Evolutionary conservation across 148 eudicot species (phyloP), one percentile per base, ranked within the genome.

Genomic region (Rhododendron henanense): DNA sequence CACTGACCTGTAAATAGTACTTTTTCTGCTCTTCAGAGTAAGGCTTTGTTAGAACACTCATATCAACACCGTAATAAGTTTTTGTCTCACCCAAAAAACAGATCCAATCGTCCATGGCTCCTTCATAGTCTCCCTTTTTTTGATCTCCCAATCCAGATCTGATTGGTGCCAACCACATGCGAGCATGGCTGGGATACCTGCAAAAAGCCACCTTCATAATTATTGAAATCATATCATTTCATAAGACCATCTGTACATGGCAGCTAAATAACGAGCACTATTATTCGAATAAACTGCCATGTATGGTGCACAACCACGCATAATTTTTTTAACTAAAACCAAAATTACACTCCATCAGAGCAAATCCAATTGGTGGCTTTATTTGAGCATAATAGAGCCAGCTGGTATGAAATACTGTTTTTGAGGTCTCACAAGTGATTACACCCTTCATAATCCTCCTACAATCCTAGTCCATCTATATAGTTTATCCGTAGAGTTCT

Each of bases 121-220:
- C 95, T 81, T 95, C 93, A 87, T 82, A 97, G 88, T 97, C 96
- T 59, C 83, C 85, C 95, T 84, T 89, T 88, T 93, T 97, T 85
- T 93, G 93, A 88, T 95, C 96, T 39, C 87, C 91, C 85, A 94
- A 86, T 53, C 95, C 94, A 81, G 99, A 91, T 81, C 92, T 92
- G 87, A 97, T 93, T 10, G 99, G 99, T 84, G 98, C 98, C 87
- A 97, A 90, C 98, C 98, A 97, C 92, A 97, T 97, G 50, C 98
- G 96, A 88, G 99, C 99, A 86, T 95, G 98, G 89, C 99, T 97
- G 33, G 99, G 99, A 87, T 97, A 97, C 99, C 99, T 97, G 91
- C 80, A 89, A 89, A 74, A 81, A 69, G 33, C 33, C 67, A 33
- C 31, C 79, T 84, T 73, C 67, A 41, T 19, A 13, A 37, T 76